A percentile compares a stretch with the other conserved stretches of the same genome.
phyloP scores from a whole-genome alignment of 148 eudicot genomes.

The Euryodendron excelsum region DNA sequence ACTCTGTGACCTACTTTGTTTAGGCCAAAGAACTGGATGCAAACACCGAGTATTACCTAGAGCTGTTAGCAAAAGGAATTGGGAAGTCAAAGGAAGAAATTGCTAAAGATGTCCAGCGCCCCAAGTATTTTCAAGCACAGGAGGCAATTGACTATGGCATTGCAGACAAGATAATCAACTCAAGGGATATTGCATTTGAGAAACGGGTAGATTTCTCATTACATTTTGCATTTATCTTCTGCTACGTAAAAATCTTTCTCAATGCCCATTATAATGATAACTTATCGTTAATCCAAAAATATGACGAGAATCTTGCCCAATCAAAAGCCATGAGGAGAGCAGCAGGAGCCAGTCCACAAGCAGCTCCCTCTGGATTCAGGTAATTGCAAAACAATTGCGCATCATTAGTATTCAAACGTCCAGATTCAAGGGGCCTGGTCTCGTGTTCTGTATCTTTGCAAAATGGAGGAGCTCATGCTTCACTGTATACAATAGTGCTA shows the following conservation, averaged over 20 bases:
- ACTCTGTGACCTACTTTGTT: not conserved
- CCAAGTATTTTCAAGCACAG: slow-evolving; percentile 59
- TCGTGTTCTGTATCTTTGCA: not conserved
- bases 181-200: slow-evolving; percentile 51
- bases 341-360: slow-evolving; percentile 48
- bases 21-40: slow-evolving; percentile 83
- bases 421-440: too few relatives aligned
- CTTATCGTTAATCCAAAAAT: slow-evolving; percentile 37
- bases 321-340: slow-evolving; percentile 55
- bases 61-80: slow-evolving; percentile 75
- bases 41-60: slow-evolving; percentile 59
- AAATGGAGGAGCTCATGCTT: not conserved
- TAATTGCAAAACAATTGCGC: slow-evolving; percentile 14
- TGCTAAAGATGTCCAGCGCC: slow-evolving; percentile 58
- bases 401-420: not conserved
- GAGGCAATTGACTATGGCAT: slow-evolving; percentile 85
- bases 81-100: slow-evolving; percentile 85
- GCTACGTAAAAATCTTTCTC: not conserved
- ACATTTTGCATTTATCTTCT: not conserved
- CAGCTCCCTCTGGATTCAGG: slow-evolving; percentile 63
- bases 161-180: slow-evolving; percentile 70
- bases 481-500: not conserved
- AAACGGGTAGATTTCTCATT: slow-evolving; percentile 45
- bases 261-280: slow-evolving; percentile 1
- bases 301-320: slow-evolving; percentile 62